These are phyloP conservation scores for Bothriochloa decipiens DNA, from an alignment of 176 grass and related monocot genomes.

Conservation along the genomic window DNA sequence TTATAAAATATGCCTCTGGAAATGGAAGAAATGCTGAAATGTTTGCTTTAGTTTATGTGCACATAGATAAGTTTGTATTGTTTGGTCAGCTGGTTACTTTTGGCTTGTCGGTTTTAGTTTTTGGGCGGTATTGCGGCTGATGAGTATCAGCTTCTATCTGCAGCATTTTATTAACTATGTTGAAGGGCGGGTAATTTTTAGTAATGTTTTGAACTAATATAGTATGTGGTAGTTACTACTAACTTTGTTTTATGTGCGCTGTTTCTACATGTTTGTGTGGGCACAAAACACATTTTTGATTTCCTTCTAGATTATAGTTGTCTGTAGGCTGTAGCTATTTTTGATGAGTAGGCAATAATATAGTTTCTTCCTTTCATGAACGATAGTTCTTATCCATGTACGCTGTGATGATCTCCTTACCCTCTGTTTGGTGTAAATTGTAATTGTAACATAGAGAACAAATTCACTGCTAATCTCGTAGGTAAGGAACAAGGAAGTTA, in stretches of 20 bases:
- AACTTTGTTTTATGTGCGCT: neutral
- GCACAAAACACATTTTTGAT: neutral
- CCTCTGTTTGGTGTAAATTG: neutral
- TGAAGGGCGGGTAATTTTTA: neutral
- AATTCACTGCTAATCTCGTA: neutral
- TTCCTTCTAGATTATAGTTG: neutral
- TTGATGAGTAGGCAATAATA: neutral
- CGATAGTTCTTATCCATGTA: neutral
- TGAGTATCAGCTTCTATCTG: neutral
- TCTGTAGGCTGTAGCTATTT: neutral
- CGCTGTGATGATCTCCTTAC: neutral
- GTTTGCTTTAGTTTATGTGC: neutral
- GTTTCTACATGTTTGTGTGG: neutral
- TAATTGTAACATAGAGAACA: neutral
- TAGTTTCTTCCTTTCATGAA: neutral
- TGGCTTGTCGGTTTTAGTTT: neutral
- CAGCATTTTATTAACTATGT: neutral
- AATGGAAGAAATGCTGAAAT: constrained; percentile 7
- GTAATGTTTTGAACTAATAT: neutral
- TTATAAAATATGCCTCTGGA: constrained; percentile 4
- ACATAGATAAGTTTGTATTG: neutral
- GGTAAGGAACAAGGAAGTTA: neutral
- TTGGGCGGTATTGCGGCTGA: neutral
- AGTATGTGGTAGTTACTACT: neutral
- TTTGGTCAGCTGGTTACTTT: constrained; percentile 3